These are phyloP conservation scores for Saposhnikovia divaricata DNA, from an alignment of 129 eudicot genomes.

Conservation along the genomic window DNA sequence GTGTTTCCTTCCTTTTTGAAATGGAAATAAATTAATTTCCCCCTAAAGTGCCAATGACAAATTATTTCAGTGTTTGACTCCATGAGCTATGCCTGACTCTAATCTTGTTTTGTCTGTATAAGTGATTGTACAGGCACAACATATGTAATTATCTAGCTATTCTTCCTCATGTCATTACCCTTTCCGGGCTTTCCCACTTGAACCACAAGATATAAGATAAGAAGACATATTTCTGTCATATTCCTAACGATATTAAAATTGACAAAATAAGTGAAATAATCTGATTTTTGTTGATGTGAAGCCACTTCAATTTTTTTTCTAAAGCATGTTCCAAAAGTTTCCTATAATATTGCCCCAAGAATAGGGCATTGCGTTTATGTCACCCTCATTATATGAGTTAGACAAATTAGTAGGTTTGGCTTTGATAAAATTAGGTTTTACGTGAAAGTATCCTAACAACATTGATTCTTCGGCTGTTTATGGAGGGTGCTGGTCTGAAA, in stretches of 20 bases:
- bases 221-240: neutral
- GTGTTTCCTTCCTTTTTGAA: slow-evolving; percentile 18
- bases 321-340: neutral
- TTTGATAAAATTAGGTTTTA: neutral
- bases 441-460: too few species aligned
- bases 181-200: neutral
- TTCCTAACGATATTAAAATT: neutral
- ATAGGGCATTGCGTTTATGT: too few species aligned
- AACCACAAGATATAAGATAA: neutral
- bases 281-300: neutral
- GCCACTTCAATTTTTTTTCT: neutral
- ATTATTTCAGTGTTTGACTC: neutral
- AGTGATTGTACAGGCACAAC: neutral
- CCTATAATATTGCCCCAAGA: too few species aligned
- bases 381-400: neutral
- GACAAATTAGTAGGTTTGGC: neutral
- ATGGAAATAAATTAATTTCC: neutral
- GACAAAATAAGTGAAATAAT: neutral
- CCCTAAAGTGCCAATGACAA: neutral
- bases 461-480: too few species aligned
- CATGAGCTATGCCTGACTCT: neutral
- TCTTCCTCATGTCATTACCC: neutral
- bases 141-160: neutral
- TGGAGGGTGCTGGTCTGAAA: neutral
- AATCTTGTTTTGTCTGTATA: neutral